Evolutionary conservation across 257 asterid genomes (phyloP).

Genomic region (Plantago major): DNA sequence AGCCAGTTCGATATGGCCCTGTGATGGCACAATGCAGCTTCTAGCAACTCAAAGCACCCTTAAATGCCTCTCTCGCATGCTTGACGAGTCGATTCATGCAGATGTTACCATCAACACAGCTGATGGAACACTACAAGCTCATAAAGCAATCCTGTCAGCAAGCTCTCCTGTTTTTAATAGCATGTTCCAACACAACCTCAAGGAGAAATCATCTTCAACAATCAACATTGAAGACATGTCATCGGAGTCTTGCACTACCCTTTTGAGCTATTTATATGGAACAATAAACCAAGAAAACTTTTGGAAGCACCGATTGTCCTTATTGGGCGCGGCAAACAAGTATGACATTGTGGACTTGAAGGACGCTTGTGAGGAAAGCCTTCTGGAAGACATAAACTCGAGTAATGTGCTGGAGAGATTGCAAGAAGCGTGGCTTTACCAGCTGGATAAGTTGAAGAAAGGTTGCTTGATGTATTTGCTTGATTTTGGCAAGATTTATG

Average conservation of each 20-base stretch:
- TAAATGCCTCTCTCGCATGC: conserved; percentile 77
- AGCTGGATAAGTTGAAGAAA: conserved; percentile 68
- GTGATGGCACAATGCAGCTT: conserved; percentile 45
- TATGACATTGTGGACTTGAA: conserved; percentile 69
- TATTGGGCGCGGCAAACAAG: conserved; percentile 86
- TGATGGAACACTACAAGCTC: conserved; percentile 67
- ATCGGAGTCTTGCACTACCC: conserved; percentile 72
- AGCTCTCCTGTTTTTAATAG: conserved; percentile 85
- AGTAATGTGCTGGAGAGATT: conserved; percentile 87
- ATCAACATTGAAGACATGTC: conserved; percentile 82
- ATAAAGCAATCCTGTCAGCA: conserved; percentile 77
- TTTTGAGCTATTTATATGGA: conserved; percentile 79
- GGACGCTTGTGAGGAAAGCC: conserved; percentile 87
- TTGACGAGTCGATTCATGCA: conserved; percentile 61
- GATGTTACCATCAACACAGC: conserved; percentile 79
- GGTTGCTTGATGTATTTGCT: conserved; percentile 83
- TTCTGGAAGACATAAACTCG: conserved; percentile 75
- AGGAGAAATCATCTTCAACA: conserved; percentile 81
- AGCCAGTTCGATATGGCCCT: conserved; percentile 67
- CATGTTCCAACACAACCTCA: conserved; percentile 85
- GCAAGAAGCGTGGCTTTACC: conserved; percentile 96
- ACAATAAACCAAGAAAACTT: conserved; percentile 72
- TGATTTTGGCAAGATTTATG: conserved; percentile 88
- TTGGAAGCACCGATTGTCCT: conserved; percentile 85
- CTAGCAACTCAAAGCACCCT: conserved; percentile 60